Conservation (phyloP, 805 yeast genomes). For the Cyberlindnera galapagoensis region DNA sequence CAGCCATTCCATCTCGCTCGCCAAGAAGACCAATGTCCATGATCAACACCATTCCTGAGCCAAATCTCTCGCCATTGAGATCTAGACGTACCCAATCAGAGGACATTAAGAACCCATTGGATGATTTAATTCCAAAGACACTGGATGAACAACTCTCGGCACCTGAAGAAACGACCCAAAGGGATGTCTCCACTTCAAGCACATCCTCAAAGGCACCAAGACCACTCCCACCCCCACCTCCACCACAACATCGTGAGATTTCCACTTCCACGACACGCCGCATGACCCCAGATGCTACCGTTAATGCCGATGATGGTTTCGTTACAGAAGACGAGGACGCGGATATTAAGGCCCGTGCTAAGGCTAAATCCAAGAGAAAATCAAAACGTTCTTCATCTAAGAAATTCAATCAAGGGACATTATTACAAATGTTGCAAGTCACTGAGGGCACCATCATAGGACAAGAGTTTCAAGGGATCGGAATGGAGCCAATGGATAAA, state of each 20-base stretch:
- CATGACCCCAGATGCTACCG: constrained; percentile 7
- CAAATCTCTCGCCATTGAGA: background rate
- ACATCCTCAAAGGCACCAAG: constrained; percentile 10
- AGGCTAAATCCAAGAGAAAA: constrained; percentile 6
- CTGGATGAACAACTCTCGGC: no score
- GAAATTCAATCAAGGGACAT: constrained; percentile 26
- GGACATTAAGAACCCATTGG: constrained; percentile 2
- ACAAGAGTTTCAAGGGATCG: constrained; percentile 65
- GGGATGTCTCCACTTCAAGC: no score
- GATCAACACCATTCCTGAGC: background rate
- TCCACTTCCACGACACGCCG: constrained; percentile 2
- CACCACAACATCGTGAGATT: constrained; percentile 16
- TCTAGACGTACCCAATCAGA: constrained; percentile 11
- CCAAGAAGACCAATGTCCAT: constrained; percentile 22
- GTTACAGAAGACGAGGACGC: constrained; percentile 22
- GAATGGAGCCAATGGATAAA: constrained; percentile 70
- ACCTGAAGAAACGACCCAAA: constrained; percentile 5
- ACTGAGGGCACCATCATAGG: constrained; percentile 37
- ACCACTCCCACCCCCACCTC: constrained; percentile 26
- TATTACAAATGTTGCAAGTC: constrained; percentile 30
- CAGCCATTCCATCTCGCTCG: constrained; percentile 24
- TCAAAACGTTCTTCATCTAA: constrained; percentile 8
- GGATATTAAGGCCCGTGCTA: background rate
- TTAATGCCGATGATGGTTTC: constrained; percentile 20
- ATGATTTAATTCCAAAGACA: constrained; percentile 7